phyloP scores from a whole-genome alignment of 202 grass and related monocot genomes.

The Saccharum hybrid region DNA sequence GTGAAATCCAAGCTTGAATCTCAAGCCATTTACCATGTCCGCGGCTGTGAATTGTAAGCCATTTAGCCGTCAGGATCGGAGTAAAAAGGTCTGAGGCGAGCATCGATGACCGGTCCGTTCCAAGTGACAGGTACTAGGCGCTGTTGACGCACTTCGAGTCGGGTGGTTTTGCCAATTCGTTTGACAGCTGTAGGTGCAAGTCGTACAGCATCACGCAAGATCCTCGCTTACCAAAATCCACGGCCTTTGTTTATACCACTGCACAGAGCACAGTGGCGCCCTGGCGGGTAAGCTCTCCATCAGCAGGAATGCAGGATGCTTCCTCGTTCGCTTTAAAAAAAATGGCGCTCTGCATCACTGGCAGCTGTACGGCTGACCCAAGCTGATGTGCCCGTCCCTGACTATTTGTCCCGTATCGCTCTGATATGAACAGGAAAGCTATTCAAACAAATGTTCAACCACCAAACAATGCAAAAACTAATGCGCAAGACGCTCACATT shows the following conservation, averaged over 20 bases:
- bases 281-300: no score
- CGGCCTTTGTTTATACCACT: neutral
- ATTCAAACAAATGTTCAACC: constrained; percentile 20
- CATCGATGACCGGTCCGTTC: neutral
- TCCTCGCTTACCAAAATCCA: constrained; percentile 12
- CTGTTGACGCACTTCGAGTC: constrained; percentile 31
- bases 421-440: no score
- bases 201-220: constrained; percentile 19
- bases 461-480: constrained; percentile 25
- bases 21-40: no score
- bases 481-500: neutral
- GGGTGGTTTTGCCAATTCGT: constrained; percentile 37
- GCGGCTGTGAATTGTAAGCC: no score
- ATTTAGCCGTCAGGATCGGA: neutral
- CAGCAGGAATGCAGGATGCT: constrained; percentile 48
- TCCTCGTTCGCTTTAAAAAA: constrained; percentile 30
- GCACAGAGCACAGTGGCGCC: constrained; percentile 6
- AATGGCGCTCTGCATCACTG: constrained; percentile 40
- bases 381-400: neutral
- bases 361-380: constrained; percentile 48
- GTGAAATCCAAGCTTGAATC: no score
- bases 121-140: constrained; percentile 20
- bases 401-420: no score
- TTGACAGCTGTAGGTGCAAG: constrained; percentile 11
- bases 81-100: neutral